Base-by-base conservation (phyloP, 495 filamentous ascomycete species). In the Sphaerosporella brunnea region DNA sequence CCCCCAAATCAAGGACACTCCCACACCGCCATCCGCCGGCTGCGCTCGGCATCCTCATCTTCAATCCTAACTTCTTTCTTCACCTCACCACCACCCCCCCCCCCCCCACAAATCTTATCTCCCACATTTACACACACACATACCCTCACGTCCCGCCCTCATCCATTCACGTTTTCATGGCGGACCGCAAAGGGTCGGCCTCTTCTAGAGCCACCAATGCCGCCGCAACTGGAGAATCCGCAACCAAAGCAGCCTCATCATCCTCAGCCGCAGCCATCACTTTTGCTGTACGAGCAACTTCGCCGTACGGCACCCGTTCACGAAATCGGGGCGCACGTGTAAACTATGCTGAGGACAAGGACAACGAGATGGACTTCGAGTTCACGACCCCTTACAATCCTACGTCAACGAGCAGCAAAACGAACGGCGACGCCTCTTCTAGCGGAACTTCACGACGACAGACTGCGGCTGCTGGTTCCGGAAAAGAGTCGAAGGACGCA, bases 291-390 rank as follows among this genome's bases (percentile, higher is more conserved):
- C 58, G 58, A 23, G 57, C 58, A 24, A 52, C 77, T 5, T 79
- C 81, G 39, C 82, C 84, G 18, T 96, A 99, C 63, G 90, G 90
- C 51, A 99, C 92, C 53, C 82, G 90, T 53, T 97, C 90, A 48
- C 79, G 90, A 62, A 93, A 92, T 60, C 77, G 87, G 50, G 80
- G 78, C 34, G 84, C 81, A 50, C 81, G 90, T 51, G 76, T 79
- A 39, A 97, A 97, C 63, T 97, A 97, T 64, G 92, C 90, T 24
- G 90, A 97, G 66, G 92, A 97, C 65, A 81, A 80, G 59, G 90
- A 95, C 56, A 66, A 84, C 53, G 92, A 96, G 51, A 74, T 84
- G 65, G 90, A 97, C 32, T 72, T 81, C 60, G 76, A 74, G 52
- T 65, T 59, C 64, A 71, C 52, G 54, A 53, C 67, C 51, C 56